Evolutionary conservation across 2,329 filamentous ascomycete species (phyloP).

Genomic region (Mollisiaceae sp.): DNA sequence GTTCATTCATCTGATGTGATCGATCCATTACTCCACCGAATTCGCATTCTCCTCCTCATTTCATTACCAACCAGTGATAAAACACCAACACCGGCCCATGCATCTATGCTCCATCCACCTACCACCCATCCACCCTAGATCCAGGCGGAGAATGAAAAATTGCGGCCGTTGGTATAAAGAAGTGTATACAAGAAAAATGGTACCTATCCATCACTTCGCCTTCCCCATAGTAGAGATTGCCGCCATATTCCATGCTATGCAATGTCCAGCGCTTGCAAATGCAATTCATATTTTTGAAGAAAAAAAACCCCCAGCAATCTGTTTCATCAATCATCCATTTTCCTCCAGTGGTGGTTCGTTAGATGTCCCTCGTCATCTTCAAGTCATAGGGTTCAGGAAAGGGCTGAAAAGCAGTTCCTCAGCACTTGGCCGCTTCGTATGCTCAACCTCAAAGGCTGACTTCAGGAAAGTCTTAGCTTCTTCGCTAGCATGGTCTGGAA

Average conservation of each 20-base stretch:
- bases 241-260: conserved; percentile 30
- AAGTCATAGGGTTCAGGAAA: conserved; percentile 78
- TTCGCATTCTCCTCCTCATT: not conserved
- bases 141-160: conserved; percentile 8
- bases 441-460: conserved; percentile 94
- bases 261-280: conserved; percentile 34
- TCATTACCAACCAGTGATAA: conserved; percentile 21
- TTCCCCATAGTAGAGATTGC: conserved; percentile 3
- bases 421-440: conserved; percentile 88
- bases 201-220: too few relatives aligned
- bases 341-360: not conserved
- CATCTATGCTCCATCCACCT: conserved; percentile 4
- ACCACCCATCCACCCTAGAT: conserved; percentile 14
- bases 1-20: not conserved
- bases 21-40: conserved; percentile 12
- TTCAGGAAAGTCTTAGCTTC: conserved; percentile 84
- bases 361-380: conserved; percentile 12
- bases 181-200: conserved; percentile 25
- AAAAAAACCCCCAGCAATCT: conserved; percentile 17
- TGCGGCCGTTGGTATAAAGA: conserved; percentile 1
- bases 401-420: conserved; percentile 86
- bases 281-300: conserved; percentile 15
- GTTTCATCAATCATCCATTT: not conserved
- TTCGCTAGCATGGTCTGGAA: conserved; percentile 83
- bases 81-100: conserved; percentile 7